A percentile compares a stretch with the other conserved stretches of the same genome.
These are phyloP conservation scores for Keithomyces neogunnii DNA, from an alignment of 2,329 filamentous ascomycete genomes.

Conservation along the genomic window DNA sequence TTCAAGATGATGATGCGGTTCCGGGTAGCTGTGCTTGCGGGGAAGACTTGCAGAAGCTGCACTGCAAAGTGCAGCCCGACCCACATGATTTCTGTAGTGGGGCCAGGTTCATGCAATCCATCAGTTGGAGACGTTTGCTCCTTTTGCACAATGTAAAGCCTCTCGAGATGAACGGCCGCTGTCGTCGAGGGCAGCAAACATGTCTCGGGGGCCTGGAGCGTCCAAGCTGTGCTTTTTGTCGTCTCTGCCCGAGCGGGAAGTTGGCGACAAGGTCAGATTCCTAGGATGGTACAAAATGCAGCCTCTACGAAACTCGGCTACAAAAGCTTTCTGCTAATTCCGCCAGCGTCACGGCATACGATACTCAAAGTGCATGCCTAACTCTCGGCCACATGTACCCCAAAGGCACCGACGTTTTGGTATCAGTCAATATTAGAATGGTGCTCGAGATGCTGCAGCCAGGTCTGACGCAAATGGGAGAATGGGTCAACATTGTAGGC, in stretches of 20 bases:
- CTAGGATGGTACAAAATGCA: conserved; percentile 62
- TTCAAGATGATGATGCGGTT: background rate
- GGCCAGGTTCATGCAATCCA: background rate
- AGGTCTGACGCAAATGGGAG: conserved; percentile 60
- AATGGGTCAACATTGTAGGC: conserved; percentile 85
- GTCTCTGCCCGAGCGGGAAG: conserved; percentile 40
- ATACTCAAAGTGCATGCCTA: conserved; percentile 49
- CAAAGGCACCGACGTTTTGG: conserved; percentile 33
- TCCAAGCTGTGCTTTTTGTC: conserved; percentile 58
- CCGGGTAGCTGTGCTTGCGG: background rate
- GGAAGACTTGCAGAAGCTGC: no score
- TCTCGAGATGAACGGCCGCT: background rate
- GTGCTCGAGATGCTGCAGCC: conserved; percentile 57
- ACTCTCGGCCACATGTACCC: conserved; percentile 62
- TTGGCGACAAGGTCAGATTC: conserved; percentile 78
- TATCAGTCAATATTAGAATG: conserved; percentile 62
- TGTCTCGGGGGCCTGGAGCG: conserved; percentile 54
- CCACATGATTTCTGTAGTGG: no score
- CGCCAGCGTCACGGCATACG: conserved; percentile 42
- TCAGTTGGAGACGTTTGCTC: no score
- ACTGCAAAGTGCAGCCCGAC: no score
- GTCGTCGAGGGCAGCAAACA: conserved; percentile 14
- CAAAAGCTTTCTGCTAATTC: conserved; percentile 7
- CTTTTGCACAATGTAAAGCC: background rate
- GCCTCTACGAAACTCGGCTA: background rate